phyloP scores from a whole-genome alignment of 1,284 basidiomycete species.

The Fistulinella cinereoalba region DNA sequence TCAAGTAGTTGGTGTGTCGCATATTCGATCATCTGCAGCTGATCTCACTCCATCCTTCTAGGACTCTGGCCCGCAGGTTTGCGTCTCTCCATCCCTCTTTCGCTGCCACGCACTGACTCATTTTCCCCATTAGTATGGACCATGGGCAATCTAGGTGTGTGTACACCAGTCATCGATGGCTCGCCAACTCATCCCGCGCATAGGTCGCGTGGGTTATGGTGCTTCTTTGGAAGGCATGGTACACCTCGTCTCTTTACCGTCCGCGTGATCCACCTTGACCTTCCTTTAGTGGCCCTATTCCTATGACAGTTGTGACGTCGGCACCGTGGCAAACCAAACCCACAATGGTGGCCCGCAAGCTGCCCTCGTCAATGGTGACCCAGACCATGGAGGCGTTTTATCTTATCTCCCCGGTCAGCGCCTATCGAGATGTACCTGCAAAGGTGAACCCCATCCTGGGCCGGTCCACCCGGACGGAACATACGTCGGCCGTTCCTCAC shows the following conservation, averaged over 20 bases:
- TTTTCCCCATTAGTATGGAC: constrained; percentile 45
- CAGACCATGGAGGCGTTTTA: constrained; percentile 34
- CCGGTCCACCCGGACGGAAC: constrained; percentile 47
- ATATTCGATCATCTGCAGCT: constrained; percentile 27
- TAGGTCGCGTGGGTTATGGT: constrained; percentile 58
- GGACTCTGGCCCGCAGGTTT: constrained; percentile 35
- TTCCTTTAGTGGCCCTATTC: constrained; percentile 44
- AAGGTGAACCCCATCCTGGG: constrained; percentile 61
- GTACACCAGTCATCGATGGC: neutral
- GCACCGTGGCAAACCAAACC: constrained; percentile 55
- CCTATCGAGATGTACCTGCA: constrained; percentile 65
- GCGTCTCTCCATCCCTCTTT: constrained; percentile 7
- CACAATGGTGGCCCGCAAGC: constrained; percentile 38
- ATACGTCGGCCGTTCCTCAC: constrained; percentile 62
- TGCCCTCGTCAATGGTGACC: constrained; percentile 41
- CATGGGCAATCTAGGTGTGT: constrained; percentile 60
- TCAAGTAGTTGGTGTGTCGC: constrained; percentile 48
- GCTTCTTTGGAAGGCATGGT: constrained; percentile 61
- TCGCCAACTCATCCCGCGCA: neutral
- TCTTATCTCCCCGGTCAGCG: constrained; percentile 62
- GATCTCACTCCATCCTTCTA: constrained; percentile 4
- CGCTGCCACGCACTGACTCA: constrained; percentile 10
- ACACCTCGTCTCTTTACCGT: neutral
- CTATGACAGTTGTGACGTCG: constrained; percentile 57
- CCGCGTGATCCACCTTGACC: neutral